Evolutionary conservation across 2,329 filamentous ascomycete species (phyloP).

Genomic region (Exserohilum rostratum): DNA sequence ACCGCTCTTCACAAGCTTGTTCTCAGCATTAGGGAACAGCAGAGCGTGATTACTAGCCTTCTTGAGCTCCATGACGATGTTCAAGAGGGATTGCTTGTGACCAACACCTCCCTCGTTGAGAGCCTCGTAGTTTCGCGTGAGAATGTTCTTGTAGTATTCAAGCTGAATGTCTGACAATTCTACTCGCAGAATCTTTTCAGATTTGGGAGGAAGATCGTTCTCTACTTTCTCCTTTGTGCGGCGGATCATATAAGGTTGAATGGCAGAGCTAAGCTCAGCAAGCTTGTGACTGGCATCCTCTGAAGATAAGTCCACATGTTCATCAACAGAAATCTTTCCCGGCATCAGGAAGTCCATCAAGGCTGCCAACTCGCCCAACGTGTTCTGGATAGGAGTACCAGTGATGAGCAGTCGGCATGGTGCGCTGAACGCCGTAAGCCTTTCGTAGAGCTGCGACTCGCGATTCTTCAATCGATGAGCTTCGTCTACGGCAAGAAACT

Average conservation of each 20-base stretch:
- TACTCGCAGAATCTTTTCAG: slow-evolving; percentile 97
- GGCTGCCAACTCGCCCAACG: slow-evolving; percentile 87
- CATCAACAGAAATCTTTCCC: slow-evolving; percentile 88
- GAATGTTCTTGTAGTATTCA: slow-evolving; percentile 98
- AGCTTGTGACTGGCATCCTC: slow-evolving; percentile 87
- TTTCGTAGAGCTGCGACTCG: slow-evolving; percentile 89
- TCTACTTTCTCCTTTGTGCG: slow-evolving; percentile 98
- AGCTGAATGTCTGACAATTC: slow-evolving; percentile 95
- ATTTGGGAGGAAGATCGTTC: slow-evolving; percentile 94
- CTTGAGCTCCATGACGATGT: slow-evolving; percentile 99
- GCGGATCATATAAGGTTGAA: slow-evolving; percentile 92
- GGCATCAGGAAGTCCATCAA: slow-evolving; percentile 97
- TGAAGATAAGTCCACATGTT: slow-evolving; percentile 83
- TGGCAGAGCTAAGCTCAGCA: slow-evolving; percentile 80
- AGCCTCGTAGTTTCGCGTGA: slow-evolving; percentile 94
- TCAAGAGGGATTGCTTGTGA: slow-evolving; percentile 91
- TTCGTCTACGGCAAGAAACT: slow-evolving; percentile 94
- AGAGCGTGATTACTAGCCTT: slow-evolving; percentile 99
- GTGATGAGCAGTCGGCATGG: slow-evolving; percentile 93
- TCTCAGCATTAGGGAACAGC: slow-evolving; percentile 94
- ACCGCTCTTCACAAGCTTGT: slow-evolving; percentile 81
- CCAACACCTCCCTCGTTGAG: slow-evolving; percentile 88
- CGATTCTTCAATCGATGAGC: slow-evolving; percentile 96
- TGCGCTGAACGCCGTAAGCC: slow-evolving; percentile 82
- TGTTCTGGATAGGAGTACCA: slow-evolving; percentile 97